Conservation (phyloP, 768 basidiomycete species). For the Tricholoma hemisulphureum region DNA sequence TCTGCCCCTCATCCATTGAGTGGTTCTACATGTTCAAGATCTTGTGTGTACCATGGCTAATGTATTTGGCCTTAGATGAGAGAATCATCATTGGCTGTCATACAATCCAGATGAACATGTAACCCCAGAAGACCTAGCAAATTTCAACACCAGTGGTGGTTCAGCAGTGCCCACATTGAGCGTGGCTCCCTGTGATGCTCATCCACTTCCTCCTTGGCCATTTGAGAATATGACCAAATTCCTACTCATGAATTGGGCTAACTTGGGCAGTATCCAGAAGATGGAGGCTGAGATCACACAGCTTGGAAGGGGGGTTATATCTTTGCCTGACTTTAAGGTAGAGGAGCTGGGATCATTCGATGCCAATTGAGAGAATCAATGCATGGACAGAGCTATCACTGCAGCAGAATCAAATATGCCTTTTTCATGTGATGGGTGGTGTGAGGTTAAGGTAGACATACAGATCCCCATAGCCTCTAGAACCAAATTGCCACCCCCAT, state of each 20-base stretch:
- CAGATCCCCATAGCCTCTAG: neutral
- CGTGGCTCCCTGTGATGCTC: neutral
- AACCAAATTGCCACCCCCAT: neutral
- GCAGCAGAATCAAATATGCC: neutral
- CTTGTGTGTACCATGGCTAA: neutral
- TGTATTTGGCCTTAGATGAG: neutral
- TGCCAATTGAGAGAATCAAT: neutral
- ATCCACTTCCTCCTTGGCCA: neutral
- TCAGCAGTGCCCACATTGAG: neutral
- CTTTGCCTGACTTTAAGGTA: neutral
- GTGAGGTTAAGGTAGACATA: neutral
- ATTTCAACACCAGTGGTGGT: neutral
- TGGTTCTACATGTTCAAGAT: neutral
- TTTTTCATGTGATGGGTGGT: neutral
- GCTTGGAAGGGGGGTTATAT: neutral
- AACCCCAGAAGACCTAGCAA: neutral
- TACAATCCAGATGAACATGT: neutral
- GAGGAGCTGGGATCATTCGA: neutral
- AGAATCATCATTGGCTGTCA: neutral
- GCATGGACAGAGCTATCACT: neutral
- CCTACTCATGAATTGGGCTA: neutral
- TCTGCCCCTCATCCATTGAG: neutral
- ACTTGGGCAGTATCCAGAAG: neutral
- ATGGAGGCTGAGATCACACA: neutral
- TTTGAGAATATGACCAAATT: neutral